A percentile compares a stretch with the other conserved stretches of the same genome.
These are phyloP conservation scores for Citrus medica DNA, from an alignment of 345 rosid genomes.

Conservation along the genomic window DNA sequence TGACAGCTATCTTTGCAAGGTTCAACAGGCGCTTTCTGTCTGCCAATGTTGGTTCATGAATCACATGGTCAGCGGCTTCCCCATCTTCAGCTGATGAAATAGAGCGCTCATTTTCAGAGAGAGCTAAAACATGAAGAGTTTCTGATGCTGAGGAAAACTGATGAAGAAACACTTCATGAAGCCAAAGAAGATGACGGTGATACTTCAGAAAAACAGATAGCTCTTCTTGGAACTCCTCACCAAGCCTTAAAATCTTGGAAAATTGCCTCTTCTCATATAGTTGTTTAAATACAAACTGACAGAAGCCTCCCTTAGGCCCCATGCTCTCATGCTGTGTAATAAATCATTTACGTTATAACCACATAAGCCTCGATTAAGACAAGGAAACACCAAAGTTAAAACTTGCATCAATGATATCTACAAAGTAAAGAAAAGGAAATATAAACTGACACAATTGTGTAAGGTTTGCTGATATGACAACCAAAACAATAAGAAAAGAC, in stretches of 20 bases:
- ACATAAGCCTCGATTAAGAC: slow-evolving; percentile 8
- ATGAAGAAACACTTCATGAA: slow-evolving; percentile 85
- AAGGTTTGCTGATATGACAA: not conserved
- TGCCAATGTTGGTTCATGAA: slow-evolving; percentile 41
- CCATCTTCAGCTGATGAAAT: slow-evolving; percentile 42
- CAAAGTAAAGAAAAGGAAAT: not conserved
- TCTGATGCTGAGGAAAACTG: slow-evolving; percentile 83
- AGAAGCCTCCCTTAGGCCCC: slow-evolving; percentile 94
- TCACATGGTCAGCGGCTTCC: slow-evolving; percentile 21
- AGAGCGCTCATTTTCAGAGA: slow-evolving; percentile 55
- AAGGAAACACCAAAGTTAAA: not conserved
- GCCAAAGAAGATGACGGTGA: slow-evolving; percentile 68
- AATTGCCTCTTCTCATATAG: slow-evolving; percentile 59
- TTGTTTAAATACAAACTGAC: slow-evolving; percentile 82
- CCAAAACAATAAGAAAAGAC: not conserved
- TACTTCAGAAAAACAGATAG: slow-evolving; percentile 65
- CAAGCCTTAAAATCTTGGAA: slow-evolving; percentile 83
- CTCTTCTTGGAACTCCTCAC: slow-evolving; percentile 92
- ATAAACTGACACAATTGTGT: not conserved
- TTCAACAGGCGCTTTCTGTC: slow-evolving; percentile 76
- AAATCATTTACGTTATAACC: slow-evolving; percentile 10
- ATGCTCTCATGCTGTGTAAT: slow-evolving; percentile 70
- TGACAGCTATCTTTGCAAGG: slow-evolving; percentile 81
- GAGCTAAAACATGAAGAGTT: slow-evolving; percentile 76
- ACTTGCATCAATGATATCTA: not conserved